phyloP scores from a whole-genome alignment of 495 filamentous ascomycete species.

The Halenospora varia region DNA sequence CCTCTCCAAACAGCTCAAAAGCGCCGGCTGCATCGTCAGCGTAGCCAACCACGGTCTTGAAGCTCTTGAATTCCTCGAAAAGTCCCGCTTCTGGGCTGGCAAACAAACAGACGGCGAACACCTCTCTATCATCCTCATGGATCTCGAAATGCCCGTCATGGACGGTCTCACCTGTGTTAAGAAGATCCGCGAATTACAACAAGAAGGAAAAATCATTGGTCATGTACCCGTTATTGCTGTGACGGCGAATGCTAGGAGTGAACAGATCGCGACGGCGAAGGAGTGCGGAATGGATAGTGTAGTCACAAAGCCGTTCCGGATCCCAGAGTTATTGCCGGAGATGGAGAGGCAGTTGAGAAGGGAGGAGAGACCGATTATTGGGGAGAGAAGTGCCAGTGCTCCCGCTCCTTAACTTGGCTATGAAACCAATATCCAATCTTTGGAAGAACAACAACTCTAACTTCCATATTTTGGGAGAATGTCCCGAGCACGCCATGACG shows the following conservation, averaged over 20 bases:
- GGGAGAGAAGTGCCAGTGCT: too few relatives aligned
- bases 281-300: conserved; percentile 45
- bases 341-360: too few relatives aligned
- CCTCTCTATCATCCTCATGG: not conserved
- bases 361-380: too few relatives aligned
- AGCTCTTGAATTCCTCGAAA: not conserved
- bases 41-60: not conserved
- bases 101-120: not conserved
- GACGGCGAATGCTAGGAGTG: conserved; percentile 70
- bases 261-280: conserved; percentile 56
- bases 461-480: too few relatives aligned
- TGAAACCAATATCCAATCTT: too few relatives aligned
- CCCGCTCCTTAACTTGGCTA: too few relatives aligned
- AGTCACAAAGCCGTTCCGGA: too few relatives aligned
- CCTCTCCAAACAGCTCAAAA: not conserved
- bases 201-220: conserved; percentile 40
- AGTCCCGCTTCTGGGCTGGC: not conserved
- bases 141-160: conserved; percentile 83
- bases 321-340: too few relatives aligned
- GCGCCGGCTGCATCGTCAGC: not conserved
- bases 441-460: too few relatives aligned
- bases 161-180: conserved; percentile 72
- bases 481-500: too few relatives aligned
- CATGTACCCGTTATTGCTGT: conserved; percentile 78
- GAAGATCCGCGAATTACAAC: conserved; percentile 63